Base-by-base conservation (phyloP, 192 early-diverging fungal genomes). In the Backusella tuberculispora region DNA sequence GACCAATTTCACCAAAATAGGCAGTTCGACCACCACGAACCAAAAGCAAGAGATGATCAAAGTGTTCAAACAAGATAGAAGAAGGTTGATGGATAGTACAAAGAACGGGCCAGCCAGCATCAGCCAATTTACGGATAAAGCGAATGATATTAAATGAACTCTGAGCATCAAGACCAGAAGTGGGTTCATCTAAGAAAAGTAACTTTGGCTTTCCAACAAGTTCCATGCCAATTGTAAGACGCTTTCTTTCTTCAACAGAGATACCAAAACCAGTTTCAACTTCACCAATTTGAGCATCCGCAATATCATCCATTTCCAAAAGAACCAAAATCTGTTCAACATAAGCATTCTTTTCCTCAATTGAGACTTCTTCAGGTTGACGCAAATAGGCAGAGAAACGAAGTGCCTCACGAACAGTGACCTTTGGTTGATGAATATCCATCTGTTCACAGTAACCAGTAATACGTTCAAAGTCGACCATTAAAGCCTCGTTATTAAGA, bases 381-480 rank as follows among this genome's bases (percentile, higher is more conserved):
- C 94, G 86, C n/a, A 95, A 85, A 65, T 89, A 78, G 14, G 94
- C 94, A 6, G 92, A 93, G 81, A 90, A 93, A 69, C 88, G 80
- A 53, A 98, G 92, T 4, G 95, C 92, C 77, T 98, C 97, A 74
- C 92, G 90, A 8, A 98, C 97, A 6, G 97, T 98, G 72, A 95
- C 85, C 46, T 94, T 95, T 29, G 90, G 86, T 78, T 92, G 90
- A 73, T 95, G 84, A 10, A 91, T 88, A 82, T 97, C 96, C 78
- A 96, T 95, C 74, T 98, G 96, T 79, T 97, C 95, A 37, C 96
- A 94, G 78, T 94, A 96, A 45, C 93, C 87, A 15, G 87, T 83
- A 2, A 87, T 83, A 38, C 86, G 87, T 67, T 88, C 85, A 71
- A 83, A 90, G 63, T 90, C 83, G 24, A 78, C 73, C 60, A 82